Percentiles rank a stretch among this genome's conserved stretches.
These are phyloP conservation scores for Tetracladium marchalianum DNA, from an alignment of 495 filamentous ascomycete species.

Conservation along the genomic window DNA sequence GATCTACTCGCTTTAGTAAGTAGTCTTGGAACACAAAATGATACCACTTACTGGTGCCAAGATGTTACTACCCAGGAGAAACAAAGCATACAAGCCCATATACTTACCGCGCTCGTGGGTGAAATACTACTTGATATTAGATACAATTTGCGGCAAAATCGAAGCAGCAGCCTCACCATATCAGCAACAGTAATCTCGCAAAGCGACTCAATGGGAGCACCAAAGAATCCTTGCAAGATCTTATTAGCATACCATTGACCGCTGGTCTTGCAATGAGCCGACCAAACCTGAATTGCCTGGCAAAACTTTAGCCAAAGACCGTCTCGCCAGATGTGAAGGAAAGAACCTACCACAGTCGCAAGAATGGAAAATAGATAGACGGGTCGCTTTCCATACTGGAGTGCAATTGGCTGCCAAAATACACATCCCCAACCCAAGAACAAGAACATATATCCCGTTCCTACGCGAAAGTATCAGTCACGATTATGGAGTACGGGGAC, in stretches of 20 bases:
- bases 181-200: slow-evolving; percentile 53
- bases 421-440: slow-evolving; percentile 28
- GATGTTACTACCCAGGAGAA: slow-evolving; percentile 49
- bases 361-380: slow-evolving; percentile 22
- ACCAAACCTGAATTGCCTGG: slow-evolving; percentile 30
- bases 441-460: slow-evolving; percentile 26
- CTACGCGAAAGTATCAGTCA: slow-evolving; percentile 17
- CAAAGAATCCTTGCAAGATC: slow-evolving; percentile 52
- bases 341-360: slow-evolving; percentile 4
- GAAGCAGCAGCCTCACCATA: slow-evolving; percentile 33
- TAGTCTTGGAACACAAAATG: not conserved
- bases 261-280: slow-evolving; percentile 32
- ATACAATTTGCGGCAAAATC: slow-evolving; percentile 27
- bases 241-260: slow-evolving; percentile 52
- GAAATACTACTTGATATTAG: slow-evolving; percentile 38
- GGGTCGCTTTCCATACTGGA: slow-evolving; percentile 25
- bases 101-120: slow-evolving; percentile 55
- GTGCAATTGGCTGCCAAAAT: slow-evolving; percentile 25
- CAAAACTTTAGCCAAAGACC: not conserved
- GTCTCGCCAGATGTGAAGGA: no score
- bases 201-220: slow-evolving; percentile 54
- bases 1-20: slow-evolving; percentile 11
- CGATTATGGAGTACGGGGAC: no score
- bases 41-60: slow-evolving; percentile 33
- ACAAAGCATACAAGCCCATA: slow-evolving; percentile 54